These are phyloP conservation scores for Paraglomus brasilianum DNA, from an alignment of 192 early-diverging fungal species.

Conservation along the genomic window DNA sequence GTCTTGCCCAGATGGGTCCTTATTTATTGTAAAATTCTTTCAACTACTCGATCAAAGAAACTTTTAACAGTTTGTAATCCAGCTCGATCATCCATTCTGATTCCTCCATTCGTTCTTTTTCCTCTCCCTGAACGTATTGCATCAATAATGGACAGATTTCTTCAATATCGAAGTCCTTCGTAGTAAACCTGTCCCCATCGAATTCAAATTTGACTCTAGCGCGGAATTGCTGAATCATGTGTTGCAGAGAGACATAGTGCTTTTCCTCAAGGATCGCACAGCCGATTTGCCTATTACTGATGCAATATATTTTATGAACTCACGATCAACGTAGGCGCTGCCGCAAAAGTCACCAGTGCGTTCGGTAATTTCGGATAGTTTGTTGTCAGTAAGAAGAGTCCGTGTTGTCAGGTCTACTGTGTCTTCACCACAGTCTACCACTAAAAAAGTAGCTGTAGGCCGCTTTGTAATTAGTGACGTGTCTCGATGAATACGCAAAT, in stretches of 20 bases:
- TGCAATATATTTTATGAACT: constrained; percentile 31
- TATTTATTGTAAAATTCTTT: constrained; percentile 51
- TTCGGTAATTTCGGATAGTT: constrained; percentile 7
- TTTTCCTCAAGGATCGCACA: constrained; percentile 38
- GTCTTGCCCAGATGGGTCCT: constrained; percentile 50
- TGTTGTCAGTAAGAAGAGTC: background rate
- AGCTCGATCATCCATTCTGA: constrained; percentile 49
- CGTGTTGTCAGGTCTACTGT: background rate
- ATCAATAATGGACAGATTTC: constrained; percentile 24
- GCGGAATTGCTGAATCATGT: constrained; percentile 30
- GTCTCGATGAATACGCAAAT: too few relatives aligned
- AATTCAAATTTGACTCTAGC: constrained; percentile 24
- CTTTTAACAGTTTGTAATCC: constrained; percentile 46
- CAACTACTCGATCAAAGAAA: constrained; percentile 59
- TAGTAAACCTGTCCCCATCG: constrained; percentile 15
- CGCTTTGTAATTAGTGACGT: too few relatives aligned
- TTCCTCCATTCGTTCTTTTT: constrained; percentile 45
- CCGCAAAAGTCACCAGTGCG: constrained; percentile 1
- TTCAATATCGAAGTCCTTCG: constrained; percentile 28
- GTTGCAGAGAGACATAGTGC: constrained; percentile 31
- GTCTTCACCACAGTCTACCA: background rate
- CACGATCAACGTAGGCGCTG: background rate
- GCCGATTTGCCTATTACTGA: constrained; percentile 43
- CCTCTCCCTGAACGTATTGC: constrained; percentile 34
- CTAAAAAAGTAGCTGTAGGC: background rate